These are phyloP conservation scores for Pseudonectria buxi DNA, from an alignment of 2,329 filamentous ascomycete genomes.

Conservation along the genomic window DNA sequence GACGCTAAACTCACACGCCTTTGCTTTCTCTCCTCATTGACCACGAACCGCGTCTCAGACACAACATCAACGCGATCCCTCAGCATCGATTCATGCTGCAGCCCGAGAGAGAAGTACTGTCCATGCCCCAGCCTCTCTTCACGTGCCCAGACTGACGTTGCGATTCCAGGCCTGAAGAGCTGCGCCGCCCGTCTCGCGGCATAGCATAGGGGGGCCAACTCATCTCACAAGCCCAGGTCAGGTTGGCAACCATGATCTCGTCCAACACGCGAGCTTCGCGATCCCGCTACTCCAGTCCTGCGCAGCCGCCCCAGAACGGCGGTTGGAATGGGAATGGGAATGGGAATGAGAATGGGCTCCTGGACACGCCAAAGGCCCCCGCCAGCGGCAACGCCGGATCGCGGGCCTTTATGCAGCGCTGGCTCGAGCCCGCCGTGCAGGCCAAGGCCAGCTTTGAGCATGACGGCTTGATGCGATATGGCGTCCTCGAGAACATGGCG, in stretches of 20 bases:
- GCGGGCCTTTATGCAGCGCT: constrained; percentile 46
- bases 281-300: constrained; percentile 52
- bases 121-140: background rate
- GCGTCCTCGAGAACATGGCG: constrained; percentile 77
- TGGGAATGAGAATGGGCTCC: no score
- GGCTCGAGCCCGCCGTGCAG: constrained; percentile 53
- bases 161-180: constrained; percentile 23
- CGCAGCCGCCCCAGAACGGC: constrained; percentile 27
- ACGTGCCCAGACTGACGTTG: constrained; percentile 1
- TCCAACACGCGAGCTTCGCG: constrained; percentile 43
- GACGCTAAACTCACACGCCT: constrained; percentile 15
- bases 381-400: constrained; percentile 31
- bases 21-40: constrained; percentile 13
- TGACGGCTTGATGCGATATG: constrained; percentile 63
- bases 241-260: constrained; percentile 29
- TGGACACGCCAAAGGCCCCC: constrained; percentile 32
- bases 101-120: constrained; percentile 23
- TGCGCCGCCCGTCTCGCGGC: constrained; percentile 19
- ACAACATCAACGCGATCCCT: constrained; percentile 25
- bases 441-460: constrained; percentile 71
- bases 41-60: constrained; percentile 26
- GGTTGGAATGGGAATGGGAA: no score
- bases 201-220: no score
- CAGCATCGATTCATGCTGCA: constrained; percentile 27
- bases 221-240: constrained; percentile 1